These are phyloP conservation scores for Favolaschia claudopus DNA, from an alignment of 768 basidiomycete genomes.

Conservation along the genomic window DNA sequence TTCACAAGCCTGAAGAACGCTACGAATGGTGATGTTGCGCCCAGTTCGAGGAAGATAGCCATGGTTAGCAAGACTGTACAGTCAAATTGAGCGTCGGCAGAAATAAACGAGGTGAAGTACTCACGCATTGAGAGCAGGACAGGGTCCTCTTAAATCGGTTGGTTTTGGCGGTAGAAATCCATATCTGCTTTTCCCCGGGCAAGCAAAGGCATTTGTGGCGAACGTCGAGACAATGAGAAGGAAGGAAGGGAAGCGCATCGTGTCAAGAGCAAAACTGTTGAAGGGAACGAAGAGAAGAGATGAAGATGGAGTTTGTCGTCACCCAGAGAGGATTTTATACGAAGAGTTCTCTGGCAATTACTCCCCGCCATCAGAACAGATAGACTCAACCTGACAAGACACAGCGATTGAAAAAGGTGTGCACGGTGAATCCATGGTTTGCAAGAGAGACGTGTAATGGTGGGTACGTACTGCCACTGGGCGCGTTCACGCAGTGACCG, in stretches of 20 bases:
- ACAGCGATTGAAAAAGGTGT: not conserved
- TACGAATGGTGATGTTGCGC: conserved; percentile 17
- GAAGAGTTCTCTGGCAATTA: no score
- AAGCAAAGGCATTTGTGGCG: not conserved
- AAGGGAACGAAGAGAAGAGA: not conserved
- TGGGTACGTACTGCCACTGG: no score
- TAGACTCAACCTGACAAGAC: not conserved
- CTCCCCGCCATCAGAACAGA: no score
- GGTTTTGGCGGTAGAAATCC: conserved; percentile 18
- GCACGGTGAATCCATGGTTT: not conserved
- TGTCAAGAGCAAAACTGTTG: not conserved
- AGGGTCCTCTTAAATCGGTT: conserved; percentile 19
- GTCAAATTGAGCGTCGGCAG: not conserved
- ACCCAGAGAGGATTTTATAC: conserved; percentile 2
- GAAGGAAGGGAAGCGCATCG: conserved; percentile 10
- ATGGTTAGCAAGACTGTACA: conserved; percentile 17
- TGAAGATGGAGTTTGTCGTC: not conserved
- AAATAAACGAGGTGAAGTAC: not conserved
- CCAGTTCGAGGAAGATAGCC: conserved; percentile 24
- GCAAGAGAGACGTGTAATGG: no score
- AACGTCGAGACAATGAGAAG: not conserved
- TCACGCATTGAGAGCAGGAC: conserved; percentile 24
- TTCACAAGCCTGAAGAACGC: conserved; percentile 13
- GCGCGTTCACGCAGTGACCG: not conserved
- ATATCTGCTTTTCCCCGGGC: conserved; percentile 9